Conservation (phyloP, 441 rosid genomes). For the Populus hybrid region DNA sequence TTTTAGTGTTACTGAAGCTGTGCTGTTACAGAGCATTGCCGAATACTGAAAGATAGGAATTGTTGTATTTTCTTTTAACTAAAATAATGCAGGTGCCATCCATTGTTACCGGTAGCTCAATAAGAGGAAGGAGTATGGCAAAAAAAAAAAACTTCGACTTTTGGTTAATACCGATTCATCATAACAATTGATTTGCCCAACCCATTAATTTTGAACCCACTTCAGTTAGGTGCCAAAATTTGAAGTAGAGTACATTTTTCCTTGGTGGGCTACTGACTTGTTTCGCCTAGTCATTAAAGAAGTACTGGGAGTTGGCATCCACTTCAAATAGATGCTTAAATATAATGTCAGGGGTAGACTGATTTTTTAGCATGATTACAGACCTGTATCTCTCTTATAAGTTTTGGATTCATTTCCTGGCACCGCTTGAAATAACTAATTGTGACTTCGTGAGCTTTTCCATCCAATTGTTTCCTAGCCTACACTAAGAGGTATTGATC, state of each 20-base stretch:
- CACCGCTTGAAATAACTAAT: background rate
- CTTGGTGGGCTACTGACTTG: background rate
- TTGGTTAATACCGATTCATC: background rate
- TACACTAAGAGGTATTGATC: background rate
- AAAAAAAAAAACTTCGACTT: too few species aligned
- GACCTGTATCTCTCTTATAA: background rate
- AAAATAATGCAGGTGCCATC: background rate
- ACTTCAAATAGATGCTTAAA: background rate
- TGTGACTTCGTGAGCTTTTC: background rate
- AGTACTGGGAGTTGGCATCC: background rate
- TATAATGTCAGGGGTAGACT: background rate
- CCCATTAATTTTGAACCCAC: background rate
- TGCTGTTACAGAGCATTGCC: background rate
- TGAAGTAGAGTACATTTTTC: background rate
- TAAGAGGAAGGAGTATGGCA: background rate
- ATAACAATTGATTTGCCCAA: background rate
- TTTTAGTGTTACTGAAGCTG: background rate
- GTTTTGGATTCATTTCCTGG: background rate
- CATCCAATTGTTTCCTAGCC: background rate
- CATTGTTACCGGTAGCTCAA: background rate
- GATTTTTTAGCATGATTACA: background rate
- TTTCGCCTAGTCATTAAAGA: background rate
- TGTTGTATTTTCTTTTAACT: background rate
- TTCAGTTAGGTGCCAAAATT: background rate
- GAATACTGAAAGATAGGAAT: background rate